Conservation (phyloP, 208 protist genomes). For the Leishmania tarentolae region DNA sequence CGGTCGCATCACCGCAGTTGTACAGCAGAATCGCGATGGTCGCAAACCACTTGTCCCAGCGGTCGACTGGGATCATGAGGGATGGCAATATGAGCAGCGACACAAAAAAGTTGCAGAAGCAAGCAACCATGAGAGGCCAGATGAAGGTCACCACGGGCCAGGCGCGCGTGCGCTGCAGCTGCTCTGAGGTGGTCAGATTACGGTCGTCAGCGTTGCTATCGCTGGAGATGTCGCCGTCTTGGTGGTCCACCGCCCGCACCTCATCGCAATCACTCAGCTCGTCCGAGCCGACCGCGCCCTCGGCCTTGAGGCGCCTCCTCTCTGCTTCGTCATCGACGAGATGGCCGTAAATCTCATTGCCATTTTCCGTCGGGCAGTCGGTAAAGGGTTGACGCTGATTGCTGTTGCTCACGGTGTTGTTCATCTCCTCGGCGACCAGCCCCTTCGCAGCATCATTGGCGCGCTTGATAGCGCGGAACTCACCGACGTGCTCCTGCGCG, state of each 20-base stretch:
- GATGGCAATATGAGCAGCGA: slow-evolving; percentile 81
- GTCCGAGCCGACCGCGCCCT: slow-evolving; percentile 9
- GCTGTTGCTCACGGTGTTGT: not conserved
- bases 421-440: not conserved
- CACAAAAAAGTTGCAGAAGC: slow-evolving; percentile 79
- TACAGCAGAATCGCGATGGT: slow-evolving; percentile 82
- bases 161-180: slow-evolving; percentile 53
- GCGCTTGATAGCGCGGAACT: slow-evolving; percentile 56
- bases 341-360: slow-evolving; percentile 27
- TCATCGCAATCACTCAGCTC: slow-evolving; percentile 30
- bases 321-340: slow-evolving; percentile 28
- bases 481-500: slow-evolving; percentile 69
- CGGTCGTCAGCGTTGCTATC: slow-evolving; percentile 38
- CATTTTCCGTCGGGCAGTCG: not conserved
- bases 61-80: slow-evolving; percentile 70
- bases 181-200: slow-evolving; percentile 65
- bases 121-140: slow-evolving; percentile 59
- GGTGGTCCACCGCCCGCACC: slow-evolving; percentile 22
- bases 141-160: slow-evolving; percentile 66
- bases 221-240: slow-evolving; percentile 3
- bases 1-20: slow-evolving; percentile 79
- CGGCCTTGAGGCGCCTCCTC: slow-evolving; percentile 23
- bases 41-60: slow-evolving; percentile 69
- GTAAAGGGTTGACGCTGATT: slow-evolving; percentile 19
- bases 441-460: slow-evolving; percentile 5